Conservation (phyloP, 2,329 filamentous ascomycete species). For the Calonectria ilicicola region DNA sequence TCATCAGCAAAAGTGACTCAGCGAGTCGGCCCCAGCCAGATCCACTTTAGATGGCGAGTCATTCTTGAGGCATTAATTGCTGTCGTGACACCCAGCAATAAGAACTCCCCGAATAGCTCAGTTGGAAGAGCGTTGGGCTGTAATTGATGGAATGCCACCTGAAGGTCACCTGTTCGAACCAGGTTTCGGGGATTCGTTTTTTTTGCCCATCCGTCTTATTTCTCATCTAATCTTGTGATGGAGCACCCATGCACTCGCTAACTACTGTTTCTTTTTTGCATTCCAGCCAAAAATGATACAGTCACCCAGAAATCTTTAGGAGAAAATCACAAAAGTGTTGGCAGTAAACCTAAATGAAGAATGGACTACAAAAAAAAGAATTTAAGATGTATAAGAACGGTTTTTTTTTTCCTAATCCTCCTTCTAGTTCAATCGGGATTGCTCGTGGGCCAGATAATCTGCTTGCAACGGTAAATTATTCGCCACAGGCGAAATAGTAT, state of each 20-base stretch:
- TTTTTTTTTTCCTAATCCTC: too few relatives aligned
- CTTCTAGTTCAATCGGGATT: too few relatives aligned
- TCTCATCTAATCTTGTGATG: not conserved
- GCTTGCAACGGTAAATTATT: not conserved
- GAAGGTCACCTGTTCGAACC: slow-evolving; percentile 30
- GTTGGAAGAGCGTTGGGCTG: slow-evolving; percentile 30
- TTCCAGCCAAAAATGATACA: not conserved
- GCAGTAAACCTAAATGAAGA: too few relatives aligned
- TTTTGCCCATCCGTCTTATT: not conserved
- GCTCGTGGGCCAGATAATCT: too few relatives aligned
- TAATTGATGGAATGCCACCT: slow-evolving; percentile 25
- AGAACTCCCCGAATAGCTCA: slow-evolving; percentile 26
- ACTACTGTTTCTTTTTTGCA: not conserved
- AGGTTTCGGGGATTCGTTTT: slow-evolving; percentile 21
- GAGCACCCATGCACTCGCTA: too few relatives aligned
- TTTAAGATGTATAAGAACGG: too few relatives aligned
- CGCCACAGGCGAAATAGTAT: not conserved
- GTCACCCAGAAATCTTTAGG: too few relatives aligned
- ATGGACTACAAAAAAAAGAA: too few relatives aligned
- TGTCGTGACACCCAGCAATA: not conserved
- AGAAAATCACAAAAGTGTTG: too few relatives aligned
- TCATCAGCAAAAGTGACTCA: too few relatives aligned
- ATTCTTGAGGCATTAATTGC: not conserved
- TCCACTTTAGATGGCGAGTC: not conserved
- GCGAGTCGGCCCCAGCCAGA: not conserved